phyloP scores from a whole-genome alignment of 2,329 filamentous ascomycete species.

The Aspergillus ustus region DNA sequence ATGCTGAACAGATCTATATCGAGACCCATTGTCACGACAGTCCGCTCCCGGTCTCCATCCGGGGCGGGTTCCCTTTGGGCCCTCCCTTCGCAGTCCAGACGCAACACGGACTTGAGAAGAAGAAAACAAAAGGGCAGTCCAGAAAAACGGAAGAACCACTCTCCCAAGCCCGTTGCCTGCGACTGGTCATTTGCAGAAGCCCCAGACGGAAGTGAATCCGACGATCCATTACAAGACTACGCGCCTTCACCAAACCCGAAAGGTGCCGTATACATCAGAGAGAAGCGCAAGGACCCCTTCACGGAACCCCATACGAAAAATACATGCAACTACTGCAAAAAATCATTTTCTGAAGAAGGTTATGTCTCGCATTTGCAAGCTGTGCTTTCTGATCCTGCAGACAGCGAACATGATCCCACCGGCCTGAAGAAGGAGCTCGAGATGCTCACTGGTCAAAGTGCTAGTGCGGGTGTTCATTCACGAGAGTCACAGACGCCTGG shows the following conservation, averaged over 20 bases:
- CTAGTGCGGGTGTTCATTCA: slow-evolving; percentile 10
- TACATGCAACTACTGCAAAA: slow-evolving; percentile 19
- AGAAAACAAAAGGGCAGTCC: slow-evolving; percentile 27
- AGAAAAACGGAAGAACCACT: slow-evolving; percentile 29
- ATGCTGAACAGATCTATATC: slow-evolving; percentile 23
- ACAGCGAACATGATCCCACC: slow-evolving; percentile 20
- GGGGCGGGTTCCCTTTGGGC: slow-evolving; percentile 46
- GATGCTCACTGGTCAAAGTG: slow-evolving; percentile 9
- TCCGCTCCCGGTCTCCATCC: slow-evolving; percentile 39
- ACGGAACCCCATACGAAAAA: slow-evolving; percentile 13
- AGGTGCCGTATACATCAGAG: slow-evolving; percentile 26
- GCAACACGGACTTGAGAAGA: slow-evolving; percentile 30
- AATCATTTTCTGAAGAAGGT: slow-evolving; percentile 15
- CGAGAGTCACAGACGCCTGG: slow-evolving; percentile 6
- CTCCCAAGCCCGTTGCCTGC: slow-evolving; percentile 34
- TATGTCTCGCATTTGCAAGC: slow-evolving; percentile 20
- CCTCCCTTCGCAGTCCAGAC: slow-evolving; percentile 30
- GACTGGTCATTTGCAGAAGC: slow-evolving; percentile 45
- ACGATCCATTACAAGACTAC: slow-evolving; percentile 45
- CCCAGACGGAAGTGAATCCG: slow-evolving; percentile 45
- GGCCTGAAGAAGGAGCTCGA: slow-evolving; percentile 13
- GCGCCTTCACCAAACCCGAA: slow-evolving; percentile 39
- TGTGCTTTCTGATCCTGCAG: slow-evolving; percentile 13
- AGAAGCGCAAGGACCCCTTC: slow-evolving; percentile 21
- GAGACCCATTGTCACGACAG: slow-evolving; percentile 16